Percentiles rank a stretch among this genome's conserved stretches.
Conservation (phyloP, 495 filamentous ascomycete genomes). For the Lasiosphaeria hispida region DNA sequence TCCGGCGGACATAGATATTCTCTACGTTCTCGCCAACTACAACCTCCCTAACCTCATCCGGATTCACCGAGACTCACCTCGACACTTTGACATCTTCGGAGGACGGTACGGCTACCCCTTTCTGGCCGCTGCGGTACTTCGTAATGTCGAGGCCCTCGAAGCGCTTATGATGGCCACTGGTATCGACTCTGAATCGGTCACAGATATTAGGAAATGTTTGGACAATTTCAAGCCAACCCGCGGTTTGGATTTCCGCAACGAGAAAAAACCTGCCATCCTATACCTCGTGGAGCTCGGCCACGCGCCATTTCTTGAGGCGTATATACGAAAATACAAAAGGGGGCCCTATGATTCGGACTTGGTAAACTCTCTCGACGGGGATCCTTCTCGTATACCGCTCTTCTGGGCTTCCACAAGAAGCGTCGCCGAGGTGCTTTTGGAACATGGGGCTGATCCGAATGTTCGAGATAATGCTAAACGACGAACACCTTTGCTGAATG, state of each 20-base stretch:
- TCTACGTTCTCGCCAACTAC: background rate
- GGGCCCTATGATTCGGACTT: too few species aligned
- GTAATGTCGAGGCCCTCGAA: background rate
- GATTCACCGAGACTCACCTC: background rate
- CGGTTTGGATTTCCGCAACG: background rate
- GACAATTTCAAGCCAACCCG: too few species aligned
- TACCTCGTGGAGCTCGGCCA: background rate
- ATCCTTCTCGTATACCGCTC: background rate
- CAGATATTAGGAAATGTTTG: background rate
- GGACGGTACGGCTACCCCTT: background rate
- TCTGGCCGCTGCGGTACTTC: background rate
- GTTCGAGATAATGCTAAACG: too few species aligned
- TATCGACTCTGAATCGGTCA: background rate
- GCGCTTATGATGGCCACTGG: background rate
- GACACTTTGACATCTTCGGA: background rate
- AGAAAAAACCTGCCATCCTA: too few species aligned
- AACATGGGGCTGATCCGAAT: too few species aligned
- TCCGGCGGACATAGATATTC: background rate
- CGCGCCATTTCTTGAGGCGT: background rate
- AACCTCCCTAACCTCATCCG: background rate
- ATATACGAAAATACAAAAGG: too few species aligned
- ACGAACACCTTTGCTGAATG: too few species aligned
- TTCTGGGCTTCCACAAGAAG: background rate
- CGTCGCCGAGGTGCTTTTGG: too few species aligned
- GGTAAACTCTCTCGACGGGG: background rate